Percentiles rank a stretch among this genome's conserved stretches.
Evolutionary conservation across 83 land plant genomes (phyloP).

Genomic region (Thuja plicata): DNA sequence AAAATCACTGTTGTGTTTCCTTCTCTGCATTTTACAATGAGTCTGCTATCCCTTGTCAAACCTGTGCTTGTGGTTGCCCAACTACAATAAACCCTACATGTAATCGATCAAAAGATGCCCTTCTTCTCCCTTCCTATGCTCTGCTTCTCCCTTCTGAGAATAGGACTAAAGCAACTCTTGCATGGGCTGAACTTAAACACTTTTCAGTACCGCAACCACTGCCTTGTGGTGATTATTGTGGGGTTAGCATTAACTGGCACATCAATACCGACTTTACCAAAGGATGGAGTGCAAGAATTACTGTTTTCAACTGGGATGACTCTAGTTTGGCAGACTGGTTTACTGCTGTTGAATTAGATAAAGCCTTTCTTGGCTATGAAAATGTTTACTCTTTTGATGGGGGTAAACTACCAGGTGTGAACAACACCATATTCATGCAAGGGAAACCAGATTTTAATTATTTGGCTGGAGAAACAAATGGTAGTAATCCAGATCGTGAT

Average conservation of each 20-base stretch:
- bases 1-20: conserved; percentile 73
- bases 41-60: conserved; percentile 68
- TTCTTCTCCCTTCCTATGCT: conserved; percentile 73
- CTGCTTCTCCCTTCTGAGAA: conserved; percentile 71
- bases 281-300: conserved; percentile 79
- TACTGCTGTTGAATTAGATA: conserved; percentile 52
- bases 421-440: conserved; percentile 66
- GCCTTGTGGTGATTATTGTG: conserved; percentile 79
- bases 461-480: conserved; percentile 38
- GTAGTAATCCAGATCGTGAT: conserved; percentile 22
- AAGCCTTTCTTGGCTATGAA: conserved; percentile 62
- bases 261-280: conserved; percentile 47
- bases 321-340: conserved; percentile 68
- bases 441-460: conserved; percentile 68
- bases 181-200: conserved; percentile 69
- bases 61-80: conserved; percentile 81
- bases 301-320: conserved; percentile 80
- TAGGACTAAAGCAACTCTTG: conserved; percentile 58
- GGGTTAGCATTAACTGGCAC: conserved; percentile 85
- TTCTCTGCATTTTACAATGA: conserved; percentile 79
- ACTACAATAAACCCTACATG: conserved; percentile 32
- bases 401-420: conserved; percentile 26
- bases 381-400: conserved; percentile 87
- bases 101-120: conserved; percentile 37
- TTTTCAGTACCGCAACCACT: conserved; percentile 29